phyloP scores from a whole-genome alignment of 75 land plant species.

The Pinus albicaulis region DNA sequence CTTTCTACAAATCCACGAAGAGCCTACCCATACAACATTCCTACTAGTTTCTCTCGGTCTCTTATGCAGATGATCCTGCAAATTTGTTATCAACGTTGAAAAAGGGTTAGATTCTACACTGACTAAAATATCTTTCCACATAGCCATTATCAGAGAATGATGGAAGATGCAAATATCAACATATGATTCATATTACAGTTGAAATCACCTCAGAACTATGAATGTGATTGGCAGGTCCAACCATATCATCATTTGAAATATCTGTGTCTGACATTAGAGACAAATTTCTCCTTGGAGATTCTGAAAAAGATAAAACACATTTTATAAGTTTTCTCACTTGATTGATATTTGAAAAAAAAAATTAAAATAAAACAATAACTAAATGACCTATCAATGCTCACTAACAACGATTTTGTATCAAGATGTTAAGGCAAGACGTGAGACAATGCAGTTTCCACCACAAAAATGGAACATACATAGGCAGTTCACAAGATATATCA shows the following conservation, averaged over 20 bases:
- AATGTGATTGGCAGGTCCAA: not conserved
- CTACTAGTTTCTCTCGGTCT: slow-evolving; percentile 17
- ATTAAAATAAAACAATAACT: not conserved
- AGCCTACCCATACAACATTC: slow-evolving; percentile 76
- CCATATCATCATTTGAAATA: slow-evolving; percentile 5
- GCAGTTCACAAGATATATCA: not conserved
- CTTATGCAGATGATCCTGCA: slow-evolving; percentile 21
- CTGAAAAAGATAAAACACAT: not conserved
- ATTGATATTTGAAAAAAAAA: not conserved
- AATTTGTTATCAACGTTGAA: not conserved
- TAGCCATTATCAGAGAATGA: not conserved
- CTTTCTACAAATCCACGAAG: slow-evolving; percentile 77
- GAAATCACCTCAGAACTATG: slow-evolving; percentile 4
- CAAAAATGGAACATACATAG: not conserved
- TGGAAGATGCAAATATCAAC: not conserved
- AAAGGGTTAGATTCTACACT: not conserved
- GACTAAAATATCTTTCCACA: not conserved
- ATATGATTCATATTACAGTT: not conserved
- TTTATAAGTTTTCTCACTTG: not conserved
- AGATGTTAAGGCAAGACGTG: not conserved
- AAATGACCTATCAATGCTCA: too few relatives aligned
- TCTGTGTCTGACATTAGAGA: not conserved
- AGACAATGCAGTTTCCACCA: not conserved
- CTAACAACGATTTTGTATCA: not conserved
- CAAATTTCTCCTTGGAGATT: not conserved